Conservation (phyloP, 768 basidiomycete genomes). For the Rhodotorula toruloides region DNA sequence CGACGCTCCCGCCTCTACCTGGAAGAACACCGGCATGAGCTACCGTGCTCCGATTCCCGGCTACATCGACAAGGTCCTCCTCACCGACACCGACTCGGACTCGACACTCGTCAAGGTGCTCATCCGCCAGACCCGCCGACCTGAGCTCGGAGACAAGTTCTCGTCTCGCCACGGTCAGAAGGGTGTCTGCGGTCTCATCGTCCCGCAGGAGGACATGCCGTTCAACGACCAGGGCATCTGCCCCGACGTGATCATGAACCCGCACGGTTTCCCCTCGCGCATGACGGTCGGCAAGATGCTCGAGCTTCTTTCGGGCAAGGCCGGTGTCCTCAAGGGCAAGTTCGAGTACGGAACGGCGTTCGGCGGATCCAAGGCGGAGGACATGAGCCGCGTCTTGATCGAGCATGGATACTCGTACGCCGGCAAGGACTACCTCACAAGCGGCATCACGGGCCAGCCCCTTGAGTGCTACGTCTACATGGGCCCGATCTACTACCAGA, state of each 20-base stretch:
- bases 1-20: constrained; percentile 66
- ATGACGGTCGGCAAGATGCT: constrained; percentile 99
- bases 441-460: constrained; percentile 94
- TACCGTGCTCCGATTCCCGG: constrained; percentile 93
- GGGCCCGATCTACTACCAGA: constrained; percentile 67
- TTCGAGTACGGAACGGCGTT: constrained; percentile 94
- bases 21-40: constrained; percentile 84
- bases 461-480: constrained; percentile 97
- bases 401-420: constrained; percentile 94
- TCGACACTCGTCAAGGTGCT: constrained; percentile 94
- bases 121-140: constrained; percentile 90
- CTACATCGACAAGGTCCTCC: constrained; percentile 94
- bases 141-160: constrained; percentile 97
- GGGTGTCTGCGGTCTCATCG: constrained; percentile 96
- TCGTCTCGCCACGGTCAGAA: constrained; percentile 97
- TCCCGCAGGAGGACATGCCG: constrained; percentile 98
- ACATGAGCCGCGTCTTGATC: constrained; percentile 94
- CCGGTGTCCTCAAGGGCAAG: constrained; percentile 81
- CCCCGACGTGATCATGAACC: constrained; percentile 97
- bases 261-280: constrained; percentile 97
- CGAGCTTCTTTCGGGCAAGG: constrained; percentile 92
- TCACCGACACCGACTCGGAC: constrained; percentile 86
- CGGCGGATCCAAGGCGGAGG: constrained; percentile 96
- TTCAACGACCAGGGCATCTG: constrained; percentile 93
- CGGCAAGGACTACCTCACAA: constrained; percentile 98